These are phyloP conservation scores for Apiospora aurea DNA, from an alignment of 2,329 filamentous ascomycete genomes.

Conservation along the genomic window DNA sequence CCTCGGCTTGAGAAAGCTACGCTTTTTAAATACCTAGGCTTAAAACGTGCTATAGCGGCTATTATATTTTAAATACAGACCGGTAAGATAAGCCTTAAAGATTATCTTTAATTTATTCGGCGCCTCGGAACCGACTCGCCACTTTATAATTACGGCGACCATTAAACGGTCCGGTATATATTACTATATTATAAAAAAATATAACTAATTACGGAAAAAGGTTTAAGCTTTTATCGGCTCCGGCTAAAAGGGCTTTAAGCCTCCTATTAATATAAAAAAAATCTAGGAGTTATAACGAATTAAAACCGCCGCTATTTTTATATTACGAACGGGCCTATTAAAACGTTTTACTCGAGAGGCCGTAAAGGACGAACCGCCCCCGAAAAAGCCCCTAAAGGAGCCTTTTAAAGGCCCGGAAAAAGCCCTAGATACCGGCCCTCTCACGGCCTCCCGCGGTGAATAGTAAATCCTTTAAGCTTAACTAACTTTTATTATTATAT, in stretches of 20 bases:
- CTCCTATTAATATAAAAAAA: rapidly evolving
- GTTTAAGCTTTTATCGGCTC: neutral
- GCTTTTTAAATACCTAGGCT: neutral
- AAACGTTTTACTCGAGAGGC: neutral
- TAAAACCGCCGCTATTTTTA: neutral
- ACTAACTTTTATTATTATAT: neutral
- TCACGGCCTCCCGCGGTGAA: neutral
- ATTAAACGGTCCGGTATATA: neutral
- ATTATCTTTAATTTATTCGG: neutral
- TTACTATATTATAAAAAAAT: neutral
- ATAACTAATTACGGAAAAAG: neutral
- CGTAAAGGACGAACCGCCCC: neutral
- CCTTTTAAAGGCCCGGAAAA: no score
- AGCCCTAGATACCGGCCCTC: neutral
- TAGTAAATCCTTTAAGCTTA: neutral
- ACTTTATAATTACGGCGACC: neutral
- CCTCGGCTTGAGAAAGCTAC: neutral
- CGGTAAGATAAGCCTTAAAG: neutral
- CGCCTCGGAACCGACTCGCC: neutral
- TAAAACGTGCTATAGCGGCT: neutral
- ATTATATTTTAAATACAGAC: neutral
- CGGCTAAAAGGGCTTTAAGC: neutral
- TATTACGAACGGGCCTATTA: neutral
- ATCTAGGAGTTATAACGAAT: neutral
- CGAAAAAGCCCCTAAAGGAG: no score